Evolutionary conservation across 306 rosid species (phyloP).

Genomic region (Canavalia ensiformis): DNA sequence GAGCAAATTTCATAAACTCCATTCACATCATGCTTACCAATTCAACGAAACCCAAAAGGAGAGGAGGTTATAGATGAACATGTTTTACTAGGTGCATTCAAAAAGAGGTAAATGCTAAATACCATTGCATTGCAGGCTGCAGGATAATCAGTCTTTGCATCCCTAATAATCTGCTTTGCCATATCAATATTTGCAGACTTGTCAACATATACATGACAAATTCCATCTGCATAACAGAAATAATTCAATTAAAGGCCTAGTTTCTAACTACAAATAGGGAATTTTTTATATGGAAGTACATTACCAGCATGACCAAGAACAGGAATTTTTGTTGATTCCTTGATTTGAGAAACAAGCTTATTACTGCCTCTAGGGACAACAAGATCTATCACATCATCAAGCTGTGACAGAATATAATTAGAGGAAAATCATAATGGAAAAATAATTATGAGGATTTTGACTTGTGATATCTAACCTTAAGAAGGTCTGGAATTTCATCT

Average conservation of each 20-base stretch:
- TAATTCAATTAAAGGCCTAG: conserved; percentile 40
- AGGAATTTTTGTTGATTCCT: conserved; percentile 89
- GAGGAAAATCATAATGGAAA: conserved; percentile 38
- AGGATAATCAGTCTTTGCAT: conserved; percentile 85
- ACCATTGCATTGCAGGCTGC: conserved; percentile 93
- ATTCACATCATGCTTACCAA: conserved; percentile 6
- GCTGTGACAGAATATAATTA: conserved; percentile 62
- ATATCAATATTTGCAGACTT: conserved; percentile 76
- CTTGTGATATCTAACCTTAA: conserved; percentile 65
- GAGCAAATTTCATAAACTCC: conserved; percentile 8
- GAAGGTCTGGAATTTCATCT: conserved; percentile 92
- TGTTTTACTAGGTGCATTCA: neutral
- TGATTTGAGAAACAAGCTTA: conserved; percentile 87
- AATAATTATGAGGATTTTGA: conserved; percentile 25
- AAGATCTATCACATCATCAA: conserved; percentile 93
- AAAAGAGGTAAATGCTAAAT: conserved; percentile 42
- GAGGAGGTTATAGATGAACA: conserved; percentile 2
- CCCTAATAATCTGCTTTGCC: conserved; percentile 81
- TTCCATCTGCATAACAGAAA: conserved; percentile 71
- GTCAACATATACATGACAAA: conserved; percentile 87
- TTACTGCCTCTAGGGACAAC: conserved; percentile 97
- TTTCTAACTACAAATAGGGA: conserved; percentile 24
- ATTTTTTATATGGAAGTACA: conserved; percentile 34
- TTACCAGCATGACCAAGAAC: conserved; percentile 96
- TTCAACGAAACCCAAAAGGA: conserved; percentile 20